Conservation (phyloP, 2,329 filamentous ascomycete species). For the Colletotrichum abscissum region DNA sequence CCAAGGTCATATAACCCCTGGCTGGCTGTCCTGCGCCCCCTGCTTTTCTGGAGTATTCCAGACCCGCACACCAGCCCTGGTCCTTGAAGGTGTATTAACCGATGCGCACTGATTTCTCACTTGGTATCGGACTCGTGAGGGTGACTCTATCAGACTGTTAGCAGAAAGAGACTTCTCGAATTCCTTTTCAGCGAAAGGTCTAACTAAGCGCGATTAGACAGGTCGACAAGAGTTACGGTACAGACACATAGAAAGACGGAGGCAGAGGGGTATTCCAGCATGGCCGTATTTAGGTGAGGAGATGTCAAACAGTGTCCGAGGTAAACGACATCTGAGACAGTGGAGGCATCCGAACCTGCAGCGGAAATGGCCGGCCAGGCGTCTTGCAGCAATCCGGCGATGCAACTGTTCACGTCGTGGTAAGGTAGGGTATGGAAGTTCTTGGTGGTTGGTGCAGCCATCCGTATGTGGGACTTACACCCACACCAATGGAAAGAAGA, state of each 20-base stretch:
- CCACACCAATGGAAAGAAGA: neutral
- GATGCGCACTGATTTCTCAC: neutral
- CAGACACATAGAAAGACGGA: too few species aligned
- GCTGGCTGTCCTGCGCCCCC: neutral
- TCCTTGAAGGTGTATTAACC: neutral
- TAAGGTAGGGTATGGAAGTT: neutral
- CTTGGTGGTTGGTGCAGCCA: neutral
- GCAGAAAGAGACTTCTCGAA: neutral
- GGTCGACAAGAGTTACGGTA: too few species aligned
- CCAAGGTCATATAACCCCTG: neutral
- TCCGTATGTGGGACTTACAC: neutral
- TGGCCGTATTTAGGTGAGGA: neutral
- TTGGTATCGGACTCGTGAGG: too few species aligned
- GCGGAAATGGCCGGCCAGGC: neutral
- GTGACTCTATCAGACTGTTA: too few species aligned
- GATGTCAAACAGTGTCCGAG: neutral
- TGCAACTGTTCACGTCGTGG: neutral
- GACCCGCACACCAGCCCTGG: neutral
- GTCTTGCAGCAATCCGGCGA: neutral
- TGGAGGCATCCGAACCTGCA: neutral
- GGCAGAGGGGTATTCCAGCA: neutral
- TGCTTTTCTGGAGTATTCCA: neutral
- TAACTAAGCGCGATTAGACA: too few species aligned
- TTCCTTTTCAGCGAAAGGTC: too few species aligned
- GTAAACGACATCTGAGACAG: neutral